Percentiles rank a stretch among this genome's conserved stretches.
Conservation (phyloP, 495 filamentous ascomycete species). For the Jackrogersella multiformis region DNA sequence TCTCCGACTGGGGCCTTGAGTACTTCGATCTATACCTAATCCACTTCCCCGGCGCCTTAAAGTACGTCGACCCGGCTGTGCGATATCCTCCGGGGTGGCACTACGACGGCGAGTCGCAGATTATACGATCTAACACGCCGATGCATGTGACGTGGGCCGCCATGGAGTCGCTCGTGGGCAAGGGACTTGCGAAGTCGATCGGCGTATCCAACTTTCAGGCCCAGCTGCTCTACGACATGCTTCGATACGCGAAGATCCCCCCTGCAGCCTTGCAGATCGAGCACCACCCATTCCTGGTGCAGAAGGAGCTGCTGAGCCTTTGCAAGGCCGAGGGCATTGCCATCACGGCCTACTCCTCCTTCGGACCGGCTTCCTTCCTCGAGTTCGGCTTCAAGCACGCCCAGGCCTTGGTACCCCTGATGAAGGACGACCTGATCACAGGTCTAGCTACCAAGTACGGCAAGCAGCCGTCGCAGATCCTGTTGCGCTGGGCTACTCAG, state of each 20-base stretch:
- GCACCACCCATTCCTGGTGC: conserved; percentile 96
- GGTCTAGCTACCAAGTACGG: conserved; percentile 72
- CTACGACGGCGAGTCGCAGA: conserved; percentile 64
- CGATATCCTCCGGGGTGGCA: conserved; percentile 86
- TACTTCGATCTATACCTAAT: conserved; percentile 88
- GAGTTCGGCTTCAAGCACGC: conserved; percentile 83
- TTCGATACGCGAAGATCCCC: conserved; percentile 81
- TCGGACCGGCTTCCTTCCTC: conserved; percentile 84
- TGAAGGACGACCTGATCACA: conserved; percentile 74
- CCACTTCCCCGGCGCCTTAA: conserved; percentile 82
- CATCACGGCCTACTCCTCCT: conserved; percentile 90
- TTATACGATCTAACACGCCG: conserved; percentile 70
- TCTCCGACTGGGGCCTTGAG: conserved; percentile 81
- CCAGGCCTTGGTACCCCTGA: conserved; percentile 68
- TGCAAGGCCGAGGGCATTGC: conserved; percentile 76
- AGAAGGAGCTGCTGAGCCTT: conserved; percentile 76
- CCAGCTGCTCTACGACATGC: conserved; percentile 82
- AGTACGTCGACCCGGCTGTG: conserved; percentile 79
- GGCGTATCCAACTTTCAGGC: conserved; percentile 91
- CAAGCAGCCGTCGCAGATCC: conserved; percentile 83
- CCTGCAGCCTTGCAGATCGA: conserved; percentile 92
- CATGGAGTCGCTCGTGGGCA: conserved; percentile 79
- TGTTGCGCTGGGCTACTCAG: conserved; percentile 95
- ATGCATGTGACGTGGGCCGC: conserved; percentile 91
- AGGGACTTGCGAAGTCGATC: conserved; percentile 77